Base-by-base conservation (phyloP, 2,329 filamentous ascomycete genomes). In the Stromatinia cepivora region DNA sequence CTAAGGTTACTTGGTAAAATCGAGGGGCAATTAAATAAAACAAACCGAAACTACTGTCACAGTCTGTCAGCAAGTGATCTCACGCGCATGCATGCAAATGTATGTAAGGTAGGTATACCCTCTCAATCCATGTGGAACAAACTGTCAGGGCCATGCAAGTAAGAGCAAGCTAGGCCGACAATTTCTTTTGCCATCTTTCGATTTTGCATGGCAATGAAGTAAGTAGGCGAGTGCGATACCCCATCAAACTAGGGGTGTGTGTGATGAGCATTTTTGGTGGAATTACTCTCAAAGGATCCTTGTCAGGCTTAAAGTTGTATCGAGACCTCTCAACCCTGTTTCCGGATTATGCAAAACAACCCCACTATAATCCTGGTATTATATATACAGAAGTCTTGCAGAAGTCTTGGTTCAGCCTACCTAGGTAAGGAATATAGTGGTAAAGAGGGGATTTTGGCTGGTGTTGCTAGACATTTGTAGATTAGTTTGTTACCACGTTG, bases 31-130 rank as follows among this genome's bases (percentile, higher is more conserved):
- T 59, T 36, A 59, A 25, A 48, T 7, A 6, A 46, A 36, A 13
- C 28, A 39, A 46, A 20, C 39, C 20, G 9, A 36, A 54, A 22
- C 22, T 36, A 54, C 36, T 56, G 68, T n/a, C n/a, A n/a, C n/a
- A n/a, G n/a, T n/a, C n/a, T n/a, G n/a, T 70, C 68, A 70, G 68
- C 68, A 66, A 50, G 45, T 66, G 68, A 70, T 70, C 68, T 67
- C 67, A 70, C 54, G 22, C 63, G 34, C 67, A 69, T 69, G 67
- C 59, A 69, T 36, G 28, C 13, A 52, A 39, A 25, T 20, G 31
- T 52, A 52, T 52, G 61, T 25, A 63, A 62, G 45, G 59, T 48
- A 62, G 48, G 34, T 8, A 42, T 42, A 36, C 59, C 59, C 48
- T 62, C 31, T 15, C 4, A 13, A 63, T 52, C 61, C 61, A 63